phyloP scores from a whole-genome alignment of 2,329 filamentous ascomycete genomes.

The Orbilia ellipsospora region DNA sequence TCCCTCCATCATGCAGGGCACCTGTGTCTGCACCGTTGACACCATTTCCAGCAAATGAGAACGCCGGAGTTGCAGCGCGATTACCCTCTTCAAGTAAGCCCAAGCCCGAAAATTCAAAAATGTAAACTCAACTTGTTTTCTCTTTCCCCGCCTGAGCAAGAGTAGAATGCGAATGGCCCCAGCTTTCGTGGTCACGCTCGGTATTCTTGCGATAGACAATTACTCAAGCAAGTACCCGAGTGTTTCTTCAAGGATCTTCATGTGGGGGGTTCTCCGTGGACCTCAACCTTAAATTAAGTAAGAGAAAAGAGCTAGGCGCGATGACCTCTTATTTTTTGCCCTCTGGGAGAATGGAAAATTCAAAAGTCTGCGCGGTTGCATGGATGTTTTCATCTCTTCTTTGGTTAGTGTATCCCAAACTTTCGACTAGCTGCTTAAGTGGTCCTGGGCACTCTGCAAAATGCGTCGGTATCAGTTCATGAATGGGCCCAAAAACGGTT shows the following conservation, averaged over 20 bases:
- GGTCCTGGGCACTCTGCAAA: background rate
- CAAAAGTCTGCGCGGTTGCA: constrained; percentile 28
- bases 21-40: constrained; percentile 42
- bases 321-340: background rate
- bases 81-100: constrained; percentile 18
- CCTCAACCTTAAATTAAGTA: constrained; percentile 45
- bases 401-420: no score
- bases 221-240: constrained; percentile 6
- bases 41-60: constrained; percentile 48
- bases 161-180: constrained; percentile 15
- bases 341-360: background rate
- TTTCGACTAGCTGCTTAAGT: background rate
- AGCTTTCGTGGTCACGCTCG: constrained; percentile 6
- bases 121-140: constrained; percentile 10
- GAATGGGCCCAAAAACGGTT: constrained; percentile 10
- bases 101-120: background rate
- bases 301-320: constrained; percentile 3
- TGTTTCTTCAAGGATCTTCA: constrained; percentile 4
- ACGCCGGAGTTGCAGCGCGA: constrained; percentile 18
- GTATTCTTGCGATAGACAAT: constrained; percentile 4
- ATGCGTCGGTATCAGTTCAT: background rate
- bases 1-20: constrained; percentile 39
- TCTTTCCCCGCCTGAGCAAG: constrained; percentile 26
- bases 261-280: constrained; percentile 36
- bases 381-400: no score